Evolutionary conservation across 768 basidiomycete genomes (phyloP), one percentile per base, ranked within the genome.

Genomic region (Paxillus rubicundulus): DNA sequence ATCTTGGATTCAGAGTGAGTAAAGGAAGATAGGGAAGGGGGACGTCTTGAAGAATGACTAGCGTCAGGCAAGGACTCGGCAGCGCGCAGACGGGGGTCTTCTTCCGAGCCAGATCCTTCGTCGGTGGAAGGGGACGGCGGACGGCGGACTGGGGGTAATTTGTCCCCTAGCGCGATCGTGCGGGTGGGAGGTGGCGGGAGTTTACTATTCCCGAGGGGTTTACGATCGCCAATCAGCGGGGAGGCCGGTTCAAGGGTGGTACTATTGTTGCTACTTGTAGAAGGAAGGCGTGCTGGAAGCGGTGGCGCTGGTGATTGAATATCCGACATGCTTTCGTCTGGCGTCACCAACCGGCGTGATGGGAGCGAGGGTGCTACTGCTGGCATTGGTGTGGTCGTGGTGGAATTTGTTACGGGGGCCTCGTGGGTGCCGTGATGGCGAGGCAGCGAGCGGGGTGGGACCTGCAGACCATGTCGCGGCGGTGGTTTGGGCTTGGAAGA

Each of bases 171-270:
- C 1, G 72, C 86, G 41, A 90, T 89, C 0, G 74, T 85, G 5
- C 89, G 85, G 0, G 83, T 87, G 0, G 89, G 89, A 0, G 89
- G 89, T 0, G 89, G 89, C 0, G 81, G 86, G 20, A 85, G 77
- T 52, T 69, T 77, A 33, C 66, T 39, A 66, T 59, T 21, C n/a
- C 62, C 62, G 9, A 61, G 28, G 24, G 52, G 36, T 57, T 63
- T 69, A 18, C 71, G 70, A 48, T 66, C 69, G 4, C 47, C 54
- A 10, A 28, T 45, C 4, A 24, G 4, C 21, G 47, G 49, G 2
- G 64, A 61, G 5, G 63, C 56, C 2, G 55, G 67, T 30, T 66
- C 72, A 2, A 55, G 30, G 20, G 44, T 9, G 33, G 21, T 9
- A 16, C 21, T 33, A 14, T 32, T 3, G 32, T 21, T n/a, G 32